Evolutionary conservation across 768 basidiomycete species (phyloP).

Genomic region (Mycena vitilis): DNA sequence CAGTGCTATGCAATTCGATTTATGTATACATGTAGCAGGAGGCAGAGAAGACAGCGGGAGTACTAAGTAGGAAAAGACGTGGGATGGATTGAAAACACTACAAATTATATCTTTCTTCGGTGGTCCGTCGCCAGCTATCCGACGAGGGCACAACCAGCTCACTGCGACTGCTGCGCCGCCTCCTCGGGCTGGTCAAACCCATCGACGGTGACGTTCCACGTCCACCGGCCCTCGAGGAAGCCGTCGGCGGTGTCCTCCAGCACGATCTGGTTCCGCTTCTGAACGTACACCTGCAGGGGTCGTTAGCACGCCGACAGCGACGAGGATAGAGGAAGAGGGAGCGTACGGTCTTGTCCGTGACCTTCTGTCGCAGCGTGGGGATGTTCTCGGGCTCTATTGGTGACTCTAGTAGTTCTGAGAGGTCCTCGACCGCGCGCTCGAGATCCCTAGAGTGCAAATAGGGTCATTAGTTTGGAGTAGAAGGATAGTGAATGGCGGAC

Average conservation of each 20-base stretch:
- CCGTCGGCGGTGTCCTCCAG: constrained; percentile 94
- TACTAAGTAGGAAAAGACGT: neutral
- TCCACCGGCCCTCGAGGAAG: constrained; percentile 88
- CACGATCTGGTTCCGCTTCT: constrained; percentile 95
- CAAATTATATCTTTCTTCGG: constrained; percentile 10
- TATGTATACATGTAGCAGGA: constrained; percentile 27
- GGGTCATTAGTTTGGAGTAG: neutral
- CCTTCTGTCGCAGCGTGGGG: constrained; percentile 84
- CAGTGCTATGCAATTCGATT: constrained; percentile 29
- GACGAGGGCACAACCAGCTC: neutral
- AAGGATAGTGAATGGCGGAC: constrained; percentile 31
- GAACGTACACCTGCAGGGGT: constrained; percentile 81
- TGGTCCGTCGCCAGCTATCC: neutral
- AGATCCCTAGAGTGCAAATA: constrained; percentile 69
- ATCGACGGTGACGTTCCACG: constrained; percentile 79
- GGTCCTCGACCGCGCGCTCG: constrained; percentile 94
- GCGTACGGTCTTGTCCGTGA: constrained; percentile 93
- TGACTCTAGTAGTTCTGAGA: constrained; percentile 93
- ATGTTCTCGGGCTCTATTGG: constrained; percentile 90
- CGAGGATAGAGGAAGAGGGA: constrained; percentile 3
- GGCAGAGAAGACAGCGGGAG: neutral
- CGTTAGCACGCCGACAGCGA: neutral
- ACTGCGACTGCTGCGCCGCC: neutral
- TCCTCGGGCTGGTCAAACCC: constrained; percentile 68
- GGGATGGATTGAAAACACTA: neutral